phyloP scores from a whole-genome alignment of 495 filamentous ascomycete genomes.

The Xylaria intraflava region DNA sequence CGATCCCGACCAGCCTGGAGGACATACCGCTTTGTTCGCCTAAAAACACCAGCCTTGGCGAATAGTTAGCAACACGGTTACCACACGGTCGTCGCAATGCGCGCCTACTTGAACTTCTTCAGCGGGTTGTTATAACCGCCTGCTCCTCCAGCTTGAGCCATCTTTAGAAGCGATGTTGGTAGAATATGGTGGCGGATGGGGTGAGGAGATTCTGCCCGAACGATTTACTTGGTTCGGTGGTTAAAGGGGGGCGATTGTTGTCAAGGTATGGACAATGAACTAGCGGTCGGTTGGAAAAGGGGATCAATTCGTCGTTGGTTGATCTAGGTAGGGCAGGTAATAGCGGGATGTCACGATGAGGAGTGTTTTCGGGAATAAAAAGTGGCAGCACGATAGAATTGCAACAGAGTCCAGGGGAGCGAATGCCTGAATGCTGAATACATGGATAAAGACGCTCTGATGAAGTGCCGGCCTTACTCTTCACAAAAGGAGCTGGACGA shows the following conservation, averaged over 20 bases:
- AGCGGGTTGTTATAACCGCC: conserved; percentile 96
- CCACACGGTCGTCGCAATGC: not conserved
- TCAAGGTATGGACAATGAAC: not conserved
- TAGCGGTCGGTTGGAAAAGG: not conserved
- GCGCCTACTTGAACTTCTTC: conserved; percentile 96
- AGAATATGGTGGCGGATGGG: conserved; percentile 7
- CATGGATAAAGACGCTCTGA: not conserved
- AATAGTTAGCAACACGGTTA: not conserved
- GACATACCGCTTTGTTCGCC: conserved; percentile 93
- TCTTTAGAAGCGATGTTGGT: conserved; percentile 20
- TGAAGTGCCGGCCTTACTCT: not conserved
- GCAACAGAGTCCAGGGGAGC: not conserved
- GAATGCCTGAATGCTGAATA: not conserved
- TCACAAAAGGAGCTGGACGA: not conserved
- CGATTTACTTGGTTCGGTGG: not conserved
- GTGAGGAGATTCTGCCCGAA: not conserved
- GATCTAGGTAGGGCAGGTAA: not conserved
- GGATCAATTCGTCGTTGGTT: not conserved
- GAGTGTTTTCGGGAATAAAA: not conserved
- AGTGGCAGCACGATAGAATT: not conserved
- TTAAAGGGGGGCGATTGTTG: not conserved
- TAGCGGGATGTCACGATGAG: not conserved
- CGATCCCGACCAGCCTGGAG: not conserved
- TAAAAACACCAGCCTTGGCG: conserved; percentile 79
- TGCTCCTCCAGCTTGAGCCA: conserved; percentile 47